Conservation (phyloP, 441 rosid genomes). For the Syzygium syzygioides region DNA sequence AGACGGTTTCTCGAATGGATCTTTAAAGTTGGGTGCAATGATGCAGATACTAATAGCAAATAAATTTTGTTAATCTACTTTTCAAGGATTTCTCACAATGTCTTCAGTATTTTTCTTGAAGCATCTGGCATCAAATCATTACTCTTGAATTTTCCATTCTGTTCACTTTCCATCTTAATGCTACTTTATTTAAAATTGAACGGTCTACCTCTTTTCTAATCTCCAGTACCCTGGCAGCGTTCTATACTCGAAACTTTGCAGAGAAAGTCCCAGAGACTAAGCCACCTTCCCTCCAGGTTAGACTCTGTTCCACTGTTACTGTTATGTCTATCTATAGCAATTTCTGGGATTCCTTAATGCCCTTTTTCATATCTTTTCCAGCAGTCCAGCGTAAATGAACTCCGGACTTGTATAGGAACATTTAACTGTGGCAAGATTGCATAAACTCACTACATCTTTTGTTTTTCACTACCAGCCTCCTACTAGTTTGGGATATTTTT, state of each 20-base stretch:
- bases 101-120: no score
- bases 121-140: no score
- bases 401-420: neutral
- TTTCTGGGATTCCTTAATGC: neutral
- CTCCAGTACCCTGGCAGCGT: no score
- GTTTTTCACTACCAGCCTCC: neutral
- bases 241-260: no score
- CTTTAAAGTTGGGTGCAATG: neutral
- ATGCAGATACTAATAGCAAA: no score
- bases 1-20: neutral
- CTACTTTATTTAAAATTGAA: no score
- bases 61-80: no score
- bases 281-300: conserved; percentile 89
- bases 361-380: neutral
- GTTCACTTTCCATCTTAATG: no score
- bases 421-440: neutral
- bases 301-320: neutral
- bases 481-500: no score
- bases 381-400: neutral
- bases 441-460: neutral
- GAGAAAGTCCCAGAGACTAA: conserved; percentile 66
- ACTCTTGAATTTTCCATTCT: no score
- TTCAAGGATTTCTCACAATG: no score
- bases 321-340: neutral
- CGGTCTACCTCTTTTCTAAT: no score